These are phyloP conservation scores for Malus fusca DNA, from an alignment of 306 rosid genomes.

Conservation along the genomic window DNA sequence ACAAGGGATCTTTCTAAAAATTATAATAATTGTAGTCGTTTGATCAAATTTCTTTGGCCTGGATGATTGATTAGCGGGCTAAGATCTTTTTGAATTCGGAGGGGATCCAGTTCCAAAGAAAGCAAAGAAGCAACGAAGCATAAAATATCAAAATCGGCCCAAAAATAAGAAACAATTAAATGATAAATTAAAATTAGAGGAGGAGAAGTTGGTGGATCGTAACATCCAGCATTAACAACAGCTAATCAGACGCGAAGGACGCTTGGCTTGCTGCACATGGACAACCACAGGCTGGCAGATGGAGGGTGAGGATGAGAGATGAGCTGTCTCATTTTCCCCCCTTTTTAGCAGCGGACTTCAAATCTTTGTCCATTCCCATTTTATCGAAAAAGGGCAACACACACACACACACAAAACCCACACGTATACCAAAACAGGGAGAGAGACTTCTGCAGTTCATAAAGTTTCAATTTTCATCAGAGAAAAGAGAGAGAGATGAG, in stretches of 20 bases:
- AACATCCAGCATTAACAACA: not conserved
- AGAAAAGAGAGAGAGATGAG: constrained; percentile 43
- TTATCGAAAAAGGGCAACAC: not conserved
- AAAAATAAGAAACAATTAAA: not conserved
- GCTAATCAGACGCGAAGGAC: not conserved
- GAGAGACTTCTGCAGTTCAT: not conserved
- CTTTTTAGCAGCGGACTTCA: constrained; percentile 13
- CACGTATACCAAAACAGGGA: not conserved
- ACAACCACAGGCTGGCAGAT: not conserved
- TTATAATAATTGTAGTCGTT: no score
- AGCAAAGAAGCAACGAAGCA: no score
- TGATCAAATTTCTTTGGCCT: accelerated
- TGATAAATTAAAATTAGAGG: not conserved
- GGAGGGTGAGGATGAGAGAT: not conserved
- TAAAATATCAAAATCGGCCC: not conserved
- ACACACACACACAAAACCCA: not conserved
- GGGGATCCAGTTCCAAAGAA: no score
- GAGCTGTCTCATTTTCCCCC: not conserved
- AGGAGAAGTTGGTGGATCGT: not conserved
- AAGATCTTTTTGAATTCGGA: no score
- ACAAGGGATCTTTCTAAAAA: accelerated
- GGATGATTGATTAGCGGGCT: no score
- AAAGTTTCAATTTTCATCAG: not conserved
- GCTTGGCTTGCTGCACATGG: constrained; percentile 13
- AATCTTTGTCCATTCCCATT: constrained; percentile 20